Evolutionary conservation across 2,329 filamentous ascomycete species (phyloP).

Genomic region (Colletotrichum cuscutae): DNA sequence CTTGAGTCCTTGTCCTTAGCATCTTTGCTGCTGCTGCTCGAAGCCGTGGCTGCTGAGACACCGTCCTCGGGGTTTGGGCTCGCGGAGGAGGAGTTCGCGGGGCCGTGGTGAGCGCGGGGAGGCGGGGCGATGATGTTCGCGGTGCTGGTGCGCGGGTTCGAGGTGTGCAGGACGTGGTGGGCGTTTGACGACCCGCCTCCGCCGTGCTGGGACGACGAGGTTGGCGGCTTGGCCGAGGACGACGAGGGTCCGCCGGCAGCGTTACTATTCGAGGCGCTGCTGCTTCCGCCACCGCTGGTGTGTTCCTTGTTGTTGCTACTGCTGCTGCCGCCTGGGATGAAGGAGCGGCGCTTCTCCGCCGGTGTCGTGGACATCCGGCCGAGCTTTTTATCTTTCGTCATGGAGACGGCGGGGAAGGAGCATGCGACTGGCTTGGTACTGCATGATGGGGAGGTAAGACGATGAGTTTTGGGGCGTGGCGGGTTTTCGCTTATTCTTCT

Average conservation of each 20-base stretch:
- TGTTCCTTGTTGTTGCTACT: slow-evolving; percentile 37
- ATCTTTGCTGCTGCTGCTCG: slow-evolving; percentile 28
- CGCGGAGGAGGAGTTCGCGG: slow-evolving; percentile 45
- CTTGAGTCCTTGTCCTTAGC: slow-evolving; percentile 42
- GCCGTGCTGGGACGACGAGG: neutral
- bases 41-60: neutral
- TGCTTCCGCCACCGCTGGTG: slow-evolving; percentile 19
- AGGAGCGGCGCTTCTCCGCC: slow-evolving; percentile 57
- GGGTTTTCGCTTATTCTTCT: neutral
- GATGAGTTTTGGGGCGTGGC: neutral
- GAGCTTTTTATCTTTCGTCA: slow-evolving; percentile 38
- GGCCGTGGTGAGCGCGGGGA: slow-evolving; percentile 51
- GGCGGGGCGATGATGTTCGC: slow-evolving; percentile 50
- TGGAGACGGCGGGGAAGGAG: slow-evolving; percentile 25
- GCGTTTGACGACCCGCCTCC: slow-evolving; percentile 23
- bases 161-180: slow-evolving; percentile 41
- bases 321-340: slow-evolving; percentile 33
- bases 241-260: neutral
- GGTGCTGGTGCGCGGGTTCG: slow-evolving; percentile 42
- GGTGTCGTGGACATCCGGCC: slow-evolving; percentile 39
- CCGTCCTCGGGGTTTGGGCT: slow-evolving; percentile 41
- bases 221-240: neutral
- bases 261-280: slow-evolving; percentile 37
- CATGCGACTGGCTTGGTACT: slow-evolving; percentile 19
- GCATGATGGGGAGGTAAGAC: slow-evolving; percentile 30